Percentiles rank a stretch among this genome's conserved stretches.
phyloP scores from a whole-genome alignment of 371 early-diverging fungal genomes.

The Rhizomucor miehei region DNA sequence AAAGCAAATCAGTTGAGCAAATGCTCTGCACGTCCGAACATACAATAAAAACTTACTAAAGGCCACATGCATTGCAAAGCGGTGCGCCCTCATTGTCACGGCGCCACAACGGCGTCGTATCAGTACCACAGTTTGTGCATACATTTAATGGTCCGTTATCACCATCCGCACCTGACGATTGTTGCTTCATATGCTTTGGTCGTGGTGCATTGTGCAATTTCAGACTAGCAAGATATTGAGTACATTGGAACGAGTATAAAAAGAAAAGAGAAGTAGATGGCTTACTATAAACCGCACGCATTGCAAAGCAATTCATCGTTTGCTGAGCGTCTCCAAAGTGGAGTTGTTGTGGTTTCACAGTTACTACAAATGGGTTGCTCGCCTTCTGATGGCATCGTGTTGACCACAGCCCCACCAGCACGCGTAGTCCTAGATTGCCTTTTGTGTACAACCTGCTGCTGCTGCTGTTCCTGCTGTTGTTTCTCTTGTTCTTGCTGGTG shows the following conservation, averaged over 20 bases:
- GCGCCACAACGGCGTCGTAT: slow-evolving; percentile 96
- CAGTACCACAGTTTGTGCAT: slow-evolving; percentile 91
- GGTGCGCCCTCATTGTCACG: slow-evolving; percentile 78
- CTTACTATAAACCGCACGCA: slow-evolving; percentile 92
- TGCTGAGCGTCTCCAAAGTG: slow-evolving; percentile 92
- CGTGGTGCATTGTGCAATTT: slow-evolving; percentile 78
- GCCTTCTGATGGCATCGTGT: slow-evolving; percentile 21
- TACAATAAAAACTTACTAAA: slow-evolving; percentile 62
- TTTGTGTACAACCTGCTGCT: not conserved
- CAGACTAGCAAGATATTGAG: slow-evolving; percentile 9
- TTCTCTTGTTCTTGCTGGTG: slow-evolving; percentile 2
- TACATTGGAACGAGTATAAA: not conserved
- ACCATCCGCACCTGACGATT: slow-evolving; percentile 1
- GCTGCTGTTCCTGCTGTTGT: slow-evolving; percentile 14
- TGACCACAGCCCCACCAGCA: not conserved
- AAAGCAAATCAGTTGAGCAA: not conserved
- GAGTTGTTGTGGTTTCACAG: slow-evolving; percentile 88
- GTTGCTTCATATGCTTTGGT: slow-evolving; percentile 45
- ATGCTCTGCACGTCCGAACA: not conserved
- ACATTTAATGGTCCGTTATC: slow-evolving; percentile 17
- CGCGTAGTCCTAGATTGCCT: too few species aligned
- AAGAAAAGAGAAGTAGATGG: not conserved
- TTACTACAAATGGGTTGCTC: slow-evolving; percentile 66
- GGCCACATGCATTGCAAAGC: slow-evolving; percentile 94
- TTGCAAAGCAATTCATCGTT: slow-evolving; percentile 89